A percentile compares a stretch with the other conserved stretches of the same genome.
Conservation (phyloP, 2,329 filamentous ascomycete species). For the Ascochyta fabae region DNA sequence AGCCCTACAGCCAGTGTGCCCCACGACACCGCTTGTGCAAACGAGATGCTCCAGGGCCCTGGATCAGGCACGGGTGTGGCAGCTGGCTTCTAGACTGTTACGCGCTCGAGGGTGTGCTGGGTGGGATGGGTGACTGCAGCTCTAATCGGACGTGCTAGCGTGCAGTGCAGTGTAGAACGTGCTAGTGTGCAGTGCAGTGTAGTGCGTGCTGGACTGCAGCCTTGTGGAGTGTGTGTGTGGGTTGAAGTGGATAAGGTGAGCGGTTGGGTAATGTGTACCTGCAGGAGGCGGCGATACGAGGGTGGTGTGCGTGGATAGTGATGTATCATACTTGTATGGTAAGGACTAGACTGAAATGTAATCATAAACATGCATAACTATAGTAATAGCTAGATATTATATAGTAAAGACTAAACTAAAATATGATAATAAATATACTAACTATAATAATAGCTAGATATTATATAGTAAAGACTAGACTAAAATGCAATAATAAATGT, state of each 20-base stretch:
- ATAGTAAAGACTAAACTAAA: too few species aligned
- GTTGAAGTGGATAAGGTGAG: constrained; percentile 1
- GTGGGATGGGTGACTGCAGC: constrained; percentile 29
- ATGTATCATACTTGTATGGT: too few species aligned
- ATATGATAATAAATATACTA: too few species aligned
- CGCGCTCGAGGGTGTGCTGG: constrained; percentile 27
- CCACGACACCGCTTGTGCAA: constrained; percentile 23
- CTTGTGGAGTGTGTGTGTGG: constrained; percentile 2
- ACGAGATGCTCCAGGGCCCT: constrained; percentile 20
- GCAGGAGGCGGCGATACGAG: constrained; percentile 10
- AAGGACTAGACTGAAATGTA: too few species aligned
- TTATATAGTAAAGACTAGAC: too few species aligned
- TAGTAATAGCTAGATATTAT: too few species aligned
- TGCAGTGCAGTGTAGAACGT: constrained; percentile 20
- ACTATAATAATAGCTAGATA: too few species aligned
- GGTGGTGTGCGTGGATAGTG: background rate
- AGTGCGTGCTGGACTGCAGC: constrained; percentile 5
- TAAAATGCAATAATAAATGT: too few species aligned
- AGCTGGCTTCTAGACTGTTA: constrained; percentile 19
- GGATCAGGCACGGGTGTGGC: constrained; percentile 26
- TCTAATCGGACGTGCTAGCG: constrained; percentile 28
- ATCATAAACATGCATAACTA: too few species aligned
- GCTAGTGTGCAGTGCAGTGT: constrained; percentile 11
- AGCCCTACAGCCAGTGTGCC: constrained; percentile 34
- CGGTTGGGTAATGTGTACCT: constrained; percentile 18